Conservation (phyloP, 2,329 filamentous ascomycete species). For the Dothideomycetidae sp. region DNA sequence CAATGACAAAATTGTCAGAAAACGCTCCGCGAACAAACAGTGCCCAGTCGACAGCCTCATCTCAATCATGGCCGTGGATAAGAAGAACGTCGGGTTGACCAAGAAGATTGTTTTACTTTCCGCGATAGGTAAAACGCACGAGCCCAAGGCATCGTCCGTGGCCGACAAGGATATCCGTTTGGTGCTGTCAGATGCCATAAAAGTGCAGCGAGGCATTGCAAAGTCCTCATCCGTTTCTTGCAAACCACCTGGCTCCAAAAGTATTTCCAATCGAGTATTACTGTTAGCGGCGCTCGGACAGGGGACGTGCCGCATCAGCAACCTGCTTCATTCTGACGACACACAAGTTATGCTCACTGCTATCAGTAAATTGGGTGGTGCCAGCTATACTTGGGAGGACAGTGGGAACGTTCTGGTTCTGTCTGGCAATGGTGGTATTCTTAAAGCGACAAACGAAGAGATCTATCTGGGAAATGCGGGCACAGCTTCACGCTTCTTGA, state of each 20-base stretch:
- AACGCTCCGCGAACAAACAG: conserved; percentile 69
- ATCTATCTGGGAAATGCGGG: conserved; percentile 94
- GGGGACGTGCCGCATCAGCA: conserved; percentile 76
- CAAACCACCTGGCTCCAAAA: conserved; percentile 88
- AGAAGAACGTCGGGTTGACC: conserved; percentile 90
- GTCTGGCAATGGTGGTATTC: conserved; percentile 73
- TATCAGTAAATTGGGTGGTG: conserved; percentile 70
- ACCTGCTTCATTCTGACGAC: conserved; percentile 89
- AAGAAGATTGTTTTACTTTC: conserved; percentile 94
- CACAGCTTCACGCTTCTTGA: conserved; percentile 88
- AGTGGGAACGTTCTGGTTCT: conserved; percentile 84
- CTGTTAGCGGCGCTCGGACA: conserved; percentile 83
- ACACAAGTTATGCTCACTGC: conserved; percentile 95
- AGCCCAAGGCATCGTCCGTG: conserved; percentile 80
- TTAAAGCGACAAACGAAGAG: conserved; percentile 59
- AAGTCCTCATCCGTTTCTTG: conserved; percentile 54
- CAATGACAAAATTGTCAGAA: conserved; percentile 67
- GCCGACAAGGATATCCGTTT: conserved; percentile 70
- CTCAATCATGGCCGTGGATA: conserved; percentile 92
- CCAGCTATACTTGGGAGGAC: conserved; percentile 85
- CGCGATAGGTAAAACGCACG: conserved; percentile 74
- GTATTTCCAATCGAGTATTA: conserved; percentile 88
- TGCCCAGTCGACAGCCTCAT: conserved; percentile 79
- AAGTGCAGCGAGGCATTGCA: conserved; percentile 59
- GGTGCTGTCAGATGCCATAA: conserved; percentile 64